Percentiles rank a stretch among this genome's conserved stretches.
phyloP scores from a whole-genome alignment of 768 basidiomycete genomes.

The Tulasnella sp. region DNA sequence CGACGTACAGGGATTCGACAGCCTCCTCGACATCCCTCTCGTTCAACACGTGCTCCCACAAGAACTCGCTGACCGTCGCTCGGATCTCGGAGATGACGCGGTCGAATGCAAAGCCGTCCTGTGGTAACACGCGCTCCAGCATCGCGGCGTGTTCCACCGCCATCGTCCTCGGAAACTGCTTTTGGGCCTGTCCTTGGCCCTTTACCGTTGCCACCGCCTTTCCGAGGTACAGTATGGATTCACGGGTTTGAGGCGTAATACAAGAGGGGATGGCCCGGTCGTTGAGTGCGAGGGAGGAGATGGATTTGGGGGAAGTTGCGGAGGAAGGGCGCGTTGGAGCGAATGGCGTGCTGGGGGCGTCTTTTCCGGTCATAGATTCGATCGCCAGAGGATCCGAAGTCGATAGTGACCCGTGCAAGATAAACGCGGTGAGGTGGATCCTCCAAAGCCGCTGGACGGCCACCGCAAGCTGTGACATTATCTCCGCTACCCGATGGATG shows the following conservation, averaged over 20 bases:
- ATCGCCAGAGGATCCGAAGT: conserved; percentile 53
- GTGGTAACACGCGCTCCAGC: conserved; percentile 54
- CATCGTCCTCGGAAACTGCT: conserved; percentile 56
- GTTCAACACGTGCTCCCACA: conserved; percentile 83
- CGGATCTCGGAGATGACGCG: conserved; percentile 60
- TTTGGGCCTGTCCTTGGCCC: conserved; percentile 42
- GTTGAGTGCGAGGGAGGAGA: conserved; percentile 30
- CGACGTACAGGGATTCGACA: conserved; percentile 66
- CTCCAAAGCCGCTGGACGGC: conserved; percentile 77
- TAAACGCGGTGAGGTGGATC: conserved; percentile 65
- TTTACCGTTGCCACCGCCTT: conserved; percentile 77
- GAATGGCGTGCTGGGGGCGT: not conserved
- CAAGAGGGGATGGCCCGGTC: conserved; percentile 64
- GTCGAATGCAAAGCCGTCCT: conserved; percentile 69
- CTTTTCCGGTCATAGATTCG: conserved; percentile 23
- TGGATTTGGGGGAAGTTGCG: not conserved
- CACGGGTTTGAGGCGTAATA: conserved; percentile 54
- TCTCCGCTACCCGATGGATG: conserved; percentile 57
- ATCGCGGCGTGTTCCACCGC: conserved; percentile 52
- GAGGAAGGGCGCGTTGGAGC: not conserved
- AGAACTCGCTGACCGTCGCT: conserved; percentile 80
- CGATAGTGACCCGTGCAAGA: conserved; percentile 64
- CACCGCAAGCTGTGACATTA: conserved; percentile 55
- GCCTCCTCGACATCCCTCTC: conserved; percentile 71
- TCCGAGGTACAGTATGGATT: conserved; percentile 78